Base-by-base conservation (phyloP, 2,329 filamentous ascomycete genomes). In the Ceratocystis ficicola region DNA sequence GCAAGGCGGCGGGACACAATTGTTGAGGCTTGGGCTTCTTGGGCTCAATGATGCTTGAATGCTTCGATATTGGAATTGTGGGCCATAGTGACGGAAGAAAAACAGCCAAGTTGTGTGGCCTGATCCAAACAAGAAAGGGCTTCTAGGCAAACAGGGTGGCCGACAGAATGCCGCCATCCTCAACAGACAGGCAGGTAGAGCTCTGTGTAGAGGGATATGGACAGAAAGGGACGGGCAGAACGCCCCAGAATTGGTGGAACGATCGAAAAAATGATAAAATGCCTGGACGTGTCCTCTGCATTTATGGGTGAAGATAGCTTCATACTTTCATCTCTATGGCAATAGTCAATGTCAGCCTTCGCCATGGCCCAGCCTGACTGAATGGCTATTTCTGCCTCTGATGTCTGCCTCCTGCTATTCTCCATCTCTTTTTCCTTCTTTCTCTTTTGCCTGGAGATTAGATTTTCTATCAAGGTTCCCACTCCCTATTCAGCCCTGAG, bases 241-340 rank as follows among this genome's bases (percentile, higher is more conserved):
- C 36, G 36, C 10, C 36, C 36, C 36, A 30, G 22, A 30, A 5
- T 30, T n/a, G 22, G 52, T 8, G 30, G 22, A 15, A 25, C 32
- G 22, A 28, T 20, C 15, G 6, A 30, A 57, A 57, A 15, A 30
- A 57, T 28, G 28, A 30, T 57, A 17, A 50, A 57, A 57, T 30
- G 52, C 22, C 22, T 17, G 22, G 52, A 57, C 52, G 32, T 57
- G 22, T 17, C 52, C 22, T 30, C 52, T 32, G 22, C 10, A 15
- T 57, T 28, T 12, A 57, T 28, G 52, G 30, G 10, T 50, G 46
- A 28, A 10, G 52, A 57, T 57, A 30, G 22, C 52, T 57, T 30
- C 52, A 57, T 32, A 15, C 52, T 57, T 57, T 57, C 52, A 57
- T 57, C 52, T 57, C 52, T 57, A 57, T 57, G 22, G 52, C 52